phyloP scores from a whole-genome alignment of 1,139 yeast species.

The Hansenula lynferdii region DNA sequence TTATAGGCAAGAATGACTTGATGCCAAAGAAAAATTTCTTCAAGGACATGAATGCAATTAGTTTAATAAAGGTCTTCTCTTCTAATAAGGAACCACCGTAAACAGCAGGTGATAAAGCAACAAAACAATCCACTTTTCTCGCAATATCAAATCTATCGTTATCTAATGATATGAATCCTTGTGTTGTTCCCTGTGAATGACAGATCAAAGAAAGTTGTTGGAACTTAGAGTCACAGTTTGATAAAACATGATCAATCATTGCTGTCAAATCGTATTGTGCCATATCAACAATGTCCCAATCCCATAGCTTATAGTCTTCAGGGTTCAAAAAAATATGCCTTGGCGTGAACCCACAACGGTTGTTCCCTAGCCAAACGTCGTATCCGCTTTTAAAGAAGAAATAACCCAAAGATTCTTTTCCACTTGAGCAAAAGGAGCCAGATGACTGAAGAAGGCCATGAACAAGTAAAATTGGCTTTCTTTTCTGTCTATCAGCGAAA shows the following conservation, averaged over 20 bases:
- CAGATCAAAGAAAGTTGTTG: slow-evolving; percentile 62
- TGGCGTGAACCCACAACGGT: slow-evolving; percentile 80
- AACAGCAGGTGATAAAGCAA: slow-evolving; percentile 86
- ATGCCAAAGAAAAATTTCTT: slow-evolving; percentile 51
- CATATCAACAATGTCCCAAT: slow-evolving; percentile 85
- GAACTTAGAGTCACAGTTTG: slow-evolving; percentile 29
- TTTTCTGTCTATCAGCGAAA: slow-evolving; percentile 24
- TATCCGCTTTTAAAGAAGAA: slow-evolving; percentile 57
- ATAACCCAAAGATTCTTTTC: slow-evolving; percentile 70
- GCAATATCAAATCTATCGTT: slow-evolving; percentile 40
- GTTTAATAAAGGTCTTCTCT: slow-evolving; percentile 44
- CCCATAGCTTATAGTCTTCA: slow-evolving; percentile 58
- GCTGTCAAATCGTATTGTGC: slow-evolving; percentile 75
- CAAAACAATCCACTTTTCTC: slow-evolving; percentile 56
- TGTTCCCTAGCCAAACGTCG: slow-evolving; percentile 95
- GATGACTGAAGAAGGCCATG: slow-evolving; percentile 89
- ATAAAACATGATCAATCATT: slow-evolving; percentile 56
- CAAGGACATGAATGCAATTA: slow-evolving; percentile 32
- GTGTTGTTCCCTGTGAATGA: slow-evolving; percentile 94
- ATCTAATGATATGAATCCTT: slow-evolving; percentile 57
- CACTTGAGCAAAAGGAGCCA: slow-evolving; percentile 78
- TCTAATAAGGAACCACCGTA: slow-evolving; percentile 75
- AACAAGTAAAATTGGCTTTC: slow-evolving; percentile 63
- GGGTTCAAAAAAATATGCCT: slow-evolving; percentile 43
- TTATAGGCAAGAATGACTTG: slow-evolving; percentile 53